Base-by-base conservation (phyloP, 2,329 filamentous ascomycete genomes). In the Xylariomycetidae sp. region DNA sequence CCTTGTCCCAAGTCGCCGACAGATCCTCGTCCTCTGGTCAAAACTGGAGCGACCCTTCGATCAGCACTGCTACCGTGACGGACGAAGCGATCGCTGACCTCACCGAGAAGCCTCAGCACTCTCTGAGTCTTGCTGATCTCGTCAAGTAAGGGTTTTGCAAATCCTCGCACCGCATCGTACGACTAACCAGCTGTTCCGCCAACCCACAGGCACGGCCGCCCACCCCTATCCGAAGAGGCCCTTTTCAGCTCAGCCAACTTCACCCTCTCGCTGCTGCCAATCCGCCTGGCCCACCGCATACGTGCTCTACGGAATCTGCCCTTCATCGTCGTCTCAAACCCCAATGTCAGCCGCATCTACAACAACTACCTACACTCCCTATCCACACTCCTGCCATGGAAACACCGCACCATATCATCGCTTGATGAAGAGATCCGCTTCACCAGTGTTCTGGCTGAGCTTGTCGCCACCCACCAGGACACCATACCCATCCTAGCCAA, bases 301-400 rank as follows among this genome's bases (percentile, higher is more conserved):
- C 85, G 95, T 58, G 87, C 88, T 26, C 70, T 98, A 13, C 82
- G 89, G 43, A 95, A 94, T 56, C 76, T 98, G 7, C 92, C 92
- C 0, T 98, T 90, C 61, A 96, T 98, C 44, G 90, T 98, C 35
- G 92, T 98, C 17, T 89, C 90, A n/a, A 96, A 98, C 57, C 86
- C 88, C 1, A 87, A 95, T 57, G 88, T 98, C 48, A 85, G 82
- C 17, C 82, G 83, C 51, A 98, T 98, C 45, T 95, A 96, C 68
- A 81, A 85, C 61, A 96, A 95, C 62, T 98, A 98, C 60, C 71
- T 94, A 27, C 89, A 95, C 61, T 95, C 88, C 3, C 69, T 98
- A 14, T 90, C 85, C 2, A 94, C 88, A 1, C 72, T 98, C 12
- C 74, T 96, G 4, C 89, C 90, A 5, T 95, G 90, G 65, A 52